Conservation (phyloP, 768 basidiomycete genomes). For the Collybiopsis luxurians region DNA sequence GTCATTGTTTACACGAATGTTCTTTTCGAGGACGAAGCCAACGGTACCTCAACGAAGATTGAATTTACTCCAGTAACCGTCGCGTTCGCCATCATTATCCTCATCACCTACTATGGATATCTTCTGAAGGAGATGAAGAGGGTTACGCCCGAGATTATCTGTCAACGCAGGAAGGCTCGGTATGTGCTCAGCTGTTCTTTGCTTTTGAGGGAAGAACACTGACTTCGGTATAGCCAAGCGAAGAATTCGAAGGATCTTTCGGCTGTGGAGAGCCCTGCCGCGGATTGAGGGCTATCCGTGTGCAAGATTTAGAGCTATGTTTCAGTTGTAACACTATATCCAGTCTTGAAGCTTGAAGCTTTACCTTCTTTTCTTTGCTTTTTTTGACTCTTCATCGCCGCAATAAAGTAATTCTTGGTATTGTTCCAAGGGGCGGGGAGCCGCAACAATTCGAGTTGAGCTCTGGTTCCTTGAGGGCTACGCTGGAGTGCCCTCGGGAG, state of each 20-base stretch:
- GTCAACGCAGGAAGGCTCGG: constrained; percentile 4
- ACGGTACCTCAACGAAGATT: background rate
- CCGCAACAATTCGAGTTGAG: too few relatives aligned
- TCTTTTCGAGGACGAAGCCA: background rate
- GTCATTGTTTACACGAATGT: constrained; percentile 30
- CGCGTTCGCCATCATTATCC: background rate
- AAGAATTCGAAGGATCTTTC: background rate
- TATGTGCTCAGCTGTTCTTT: too few relatives aligned
- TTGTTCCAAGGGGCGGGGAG: too few relatives aligned
- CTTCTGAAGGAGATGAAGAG: background rate
- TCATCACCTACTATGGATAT: background rate
- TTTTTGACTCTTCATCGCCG: too few relatives aligned
- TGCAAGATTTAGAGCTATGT: too few relatives aligned
- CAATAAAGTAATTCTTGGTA: too few relatives aligned
- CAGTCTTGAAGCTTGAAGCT: too few relatives aligned
- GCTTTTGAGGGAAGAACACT: too few relatives aligned
- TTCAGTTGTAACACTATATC: too few relatives aligned
- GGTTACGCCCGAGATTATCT: constrained; percentile 2
- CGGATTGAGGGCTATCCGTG: background rate
- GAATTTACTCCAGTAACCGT: background rate
- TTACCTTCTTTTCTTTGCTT: too few relatives aligned
- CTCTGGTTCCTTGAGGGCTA: too few relatives aligned
- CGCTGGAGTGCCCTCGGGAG: too few relatives aligned
- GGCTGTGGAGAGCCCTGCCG: background rate
- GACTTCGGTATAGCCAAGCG: background rate